Evolutionary conservation across 2,329 filamentous ascomycete genomes (phyloP).

Genomic region (Scopulariopsis brevicaulis): DNA sequence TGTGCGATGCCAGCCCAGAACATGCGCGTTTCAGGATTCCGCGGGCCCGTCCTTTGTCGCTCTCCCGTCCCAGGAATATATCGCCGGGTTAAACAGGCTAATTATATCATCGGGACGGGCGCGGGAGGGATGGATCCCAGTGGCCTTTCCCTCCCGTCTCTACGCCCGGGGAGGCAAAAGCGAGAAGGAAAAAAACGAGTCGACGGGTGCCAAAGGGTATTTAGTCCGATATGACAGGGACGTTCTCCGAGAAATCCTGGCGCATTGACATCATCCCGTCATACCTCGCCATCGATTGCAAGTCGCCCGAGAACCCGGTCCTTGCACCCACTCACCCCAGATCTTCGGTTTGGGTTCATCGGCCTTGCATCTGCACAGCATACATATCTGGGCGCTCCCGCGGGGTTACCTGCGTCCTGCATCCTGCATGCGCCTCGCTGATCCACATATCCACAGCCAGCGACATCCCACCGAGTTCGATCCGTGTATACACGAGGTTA

Average conservation of each 20-base stretch:
- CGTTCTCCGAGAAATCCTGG: background rate
- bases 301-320: background rate
- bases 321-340: background rate
- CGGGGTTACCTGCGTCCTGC: background rate
- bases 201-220: too few relatives aligned
- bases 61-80: background rate
- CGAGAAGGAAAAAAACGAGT: background rate
- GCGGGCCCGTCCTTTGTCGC: background rate
- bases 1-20: background rate
- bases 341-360: background rate
- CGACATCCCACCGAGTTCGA: background rate
- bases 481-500: background rate
- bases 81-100: constrained; percentile 3
- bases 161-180: background rate
- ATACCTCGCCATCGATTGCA: background rate
- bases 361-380: background rate
- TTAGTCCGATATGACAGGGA: too few relatives aligned
- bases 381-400: background rate
- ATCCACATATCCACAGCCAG: background rate
- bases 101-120: constrained; percentile 5
- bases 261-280: background rate
- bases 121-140: background rate
- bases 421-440: background rate
- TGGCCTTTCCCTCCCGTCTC: background rate
- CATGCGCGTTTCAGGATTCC: background rate